phyloP scores from a whole-genome alignment of 495 filamentous ascomycete species.

The Hyaloscypha bicolor region DNA sequence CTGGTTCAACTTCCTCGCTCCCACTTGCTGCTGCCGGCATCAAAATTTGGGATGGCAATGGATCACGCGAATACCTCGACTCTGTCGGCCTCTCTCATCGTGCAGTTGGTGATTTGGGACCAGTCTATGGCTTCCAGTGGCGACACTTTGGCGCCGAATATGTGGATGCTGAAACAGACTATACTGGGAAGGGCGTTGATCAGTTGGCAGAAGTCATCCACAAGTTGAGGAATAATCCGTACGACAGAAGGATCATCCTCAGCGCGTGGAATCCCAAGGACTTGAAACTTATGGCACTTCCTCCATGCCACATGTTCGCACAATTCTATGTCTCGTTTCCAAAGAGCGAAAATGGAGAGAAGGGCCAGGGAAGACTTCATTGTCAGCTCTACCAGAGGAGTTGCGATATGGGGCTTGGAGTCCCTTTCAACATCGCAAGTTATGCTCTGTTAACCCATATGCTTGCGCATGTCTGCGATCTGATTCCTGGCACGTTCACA shows the following conservation, averaged over 20 bases:
- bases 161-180: constrained; percentile 75
- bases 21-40: constrained; percentile 75
- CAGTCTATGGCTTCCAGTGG: constrained; percentile 99
- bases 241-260: constrained; percentile 86
- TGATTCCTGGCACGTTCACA: constrained; percentile 81
- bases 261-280: constrained; percentile 93
- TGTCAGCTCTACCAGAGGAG: constrained; percentile 91
- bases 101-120: constrained; percentile 85
- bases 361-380: constrained; percentile 65
- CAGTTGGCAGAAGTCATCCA: constrained; percentile 85
- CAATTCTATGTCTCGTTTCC: constrained; percentile 96
- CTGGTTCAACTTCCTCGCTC: constrained; percentile 74
- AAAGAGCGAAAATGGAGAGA: constrained; percentile 27
- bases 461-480: constrained; percentile 81
- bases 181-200: constrained; percentile 86
- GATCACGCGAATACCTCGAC: constrained; percentile 86
- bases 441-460: constrained; percentile 95
- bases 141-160: constrained; percentile 96
- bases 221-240: constrained; percentile 79
- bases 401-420: constrained; percentile 95
- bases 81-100: constrained; percentile 76
- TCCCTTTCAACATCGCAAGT: constrained; percentile 95
- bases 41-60: constrained; percentile 99
- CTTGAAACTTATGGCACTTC: constrained; percentile 85
- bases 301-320: constrained; percentile 98